phyloP scores from a whole-genome alignment of 1,284 basidiomycete genomes.

The Anthracocystis walkeri region DNA sequence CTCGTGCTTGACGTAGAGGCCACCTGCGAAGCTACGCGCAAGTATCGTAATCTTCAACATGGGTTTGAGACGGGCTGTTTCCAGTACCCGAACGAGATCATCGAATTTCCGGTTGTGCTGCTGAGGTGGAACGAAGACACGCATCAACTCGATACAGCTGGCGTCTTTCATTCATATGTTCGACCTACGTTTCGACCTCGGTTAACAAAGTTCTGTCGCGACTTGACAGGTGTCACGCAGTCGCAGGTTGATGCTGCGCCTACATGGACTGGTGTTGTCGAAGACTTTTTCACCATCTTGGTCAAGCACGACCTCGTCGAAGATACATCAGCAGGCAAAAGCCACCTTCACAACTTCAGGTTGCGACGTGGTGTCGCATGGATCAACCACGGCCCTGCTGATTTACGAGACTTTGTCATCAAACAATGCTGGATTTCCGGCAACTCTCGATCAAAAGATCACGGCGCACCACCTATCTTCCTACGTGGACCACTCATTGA shows the following conservation, averaged over 20 bases:
- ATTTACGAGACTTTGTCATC: constrained; percentile 80
- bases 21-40: constrained; percentile 75
- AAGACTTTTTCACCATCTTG: constrained; percentile 77
- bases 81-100: constrained; percentile 85
- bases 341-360: constrained; percentile 22
- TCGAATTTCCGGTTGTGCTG: constrained; percentile 88
- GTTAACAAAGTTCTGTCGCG: constrained; percentile 84
- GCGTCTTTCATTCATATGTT: constrained; percentile 88
- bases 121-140: constrained; percentile 76
- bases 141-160: constrained; percentile 75
- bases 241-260: constrained; percentile 86
- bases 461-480: constrained; percentile 52
- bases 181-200: constrained; percentile 85
- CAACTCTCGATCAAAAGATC: constrained; percentile 1
- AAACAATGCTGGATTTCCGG: constrained; percentile 83
- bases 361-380: constrained; percentile 67
- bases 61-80: constrained; percentile 66
- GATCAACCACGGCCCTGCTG: constrained; percentile 74
- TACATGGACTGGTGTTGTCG: constrained; percentile 79
- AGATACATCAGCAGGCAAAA: constrained; percentile 20
- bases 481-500: constrained; percentile 62
- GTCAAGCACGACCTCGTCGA: constrained; percentile 71
- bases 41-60: constrained; percentile 42
- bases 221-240: constrained; percentile 91
- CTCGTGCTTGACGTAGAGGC: constrained; percentile 85